phyloP scores from a whole-genome alignment of 306 rosid species.

The Citrullus colocynthis region DNA sequence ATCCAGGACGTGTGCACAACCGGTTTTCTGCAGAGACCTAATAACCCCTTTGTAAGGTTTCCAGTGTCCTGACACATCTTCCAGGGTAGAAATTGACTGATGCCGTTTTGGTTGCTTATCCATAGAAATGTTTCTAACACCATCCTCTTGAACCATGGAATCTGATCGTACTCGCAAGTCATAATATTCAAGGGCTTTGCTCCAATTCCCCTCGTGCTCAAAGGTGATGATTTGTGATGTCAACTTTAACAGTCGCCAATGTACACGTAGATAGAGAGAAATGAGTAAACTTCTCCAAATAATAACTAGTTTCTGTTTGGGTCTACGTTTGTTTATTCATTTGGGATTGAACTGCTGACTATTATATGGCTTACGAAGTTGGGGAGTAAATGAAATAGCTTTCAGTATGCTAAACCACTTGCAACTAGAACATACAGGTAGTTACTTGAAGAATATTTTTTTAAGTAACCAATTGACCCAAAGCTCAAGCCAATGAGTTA shows the following conservation, averaged over 20 bases:
- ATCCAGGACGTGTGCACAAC: conserved; percentile 77
- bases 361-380: neutral
- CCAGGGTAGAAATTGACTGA: conserved; percentile 21
- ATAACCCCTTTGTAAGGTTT: conserved; percentile 74
- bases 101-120: conserved; percentile 22
- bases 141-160: conserved; percentile 25
- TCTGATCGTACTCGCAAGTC: conserved; percentile 76
- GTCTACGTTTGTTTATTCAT: neutral
- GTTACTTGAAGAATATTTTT: neutral
- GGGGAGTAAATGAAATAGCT: neutral
- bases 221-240: conserved; percentile 68
- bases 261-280: conserved; percentile 2
- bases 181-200: conserved; percentile 91
- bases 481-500: no score
- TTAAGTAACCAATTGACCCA: no score
- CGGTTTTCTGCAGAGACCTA: conserved; percentile 79
- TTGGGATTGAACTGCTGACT: neutral
- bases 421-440: neutral
- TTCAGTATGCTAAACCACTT: neutral
- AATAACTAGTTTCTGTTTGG: neutral
- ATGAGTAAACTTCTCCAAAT: neutral
- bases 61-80: conserved; percentile 33
- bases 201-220: conserved; percentile 97
- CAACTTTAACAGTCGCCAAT: conserved; percentile 40
- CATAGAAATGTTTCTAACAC: conserved; percentile 24